Base-by-base conservation (phyloP, 331 rosid species). In the Malus hybrid region DNA sequence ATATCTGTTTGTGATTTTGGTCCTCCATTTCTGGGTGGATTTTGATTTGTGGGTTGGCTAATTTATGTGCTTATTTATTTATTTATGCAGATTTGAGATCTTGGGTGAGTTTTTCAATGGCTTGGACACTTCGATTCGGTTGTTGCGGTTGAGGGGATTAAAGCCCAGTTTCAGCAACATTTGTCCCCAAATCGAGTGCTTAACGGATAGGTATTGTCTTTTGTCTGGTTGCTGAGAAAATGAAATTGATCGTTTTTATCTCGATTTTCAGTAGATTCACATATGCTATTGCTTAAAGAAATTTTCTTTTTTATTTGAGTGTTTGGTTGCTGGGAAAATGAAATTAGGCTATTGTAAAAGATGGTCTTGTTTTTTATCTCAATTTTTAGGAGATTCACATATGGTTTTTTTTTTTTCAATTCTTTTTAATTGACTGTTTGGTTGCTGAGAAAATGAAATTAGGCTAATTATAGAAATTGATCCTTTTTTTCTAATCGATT, bases 181-280 rank as follows among this genome's bases (percentile, higher is more conserved):
- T 33, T 76, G 81, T 73, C 85, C 76, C 12, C 75, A 77, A 31
- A 75, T 94, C 34, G 90, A 90, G 80, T 71, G 70, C 52, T 87
- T 88, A 28, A 84, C 88, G 42, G 96, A 87, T 66, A 84, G 97
- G 99, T 94, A 85, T 28, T 46, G 1, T 48, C 19, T 48, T 48
- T 48, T 12, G 65, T 57, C 20, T 20, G 63, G 24, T 1, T 20
- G 62, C 62, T 57, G 62, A 57, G 22, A 24, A 57, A 57, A 57
- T 57, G 62, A 39, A 57, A 57, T 39, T 39, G 3, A 8, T 39
- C 44, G 44, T 39, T 39, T 39, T 39, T 39, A 8, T 39, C 44
- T 39, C 44, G 12, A 39, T 39, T 39, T 39, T 39, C 0, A 2
- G 44, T 0, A 39, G 3, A 39, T 9, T 8, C 44, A 39, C 44